Base-by-base conservation (phyloP, 306 rosid genomes). In the Castanospermum australe region DNA sequence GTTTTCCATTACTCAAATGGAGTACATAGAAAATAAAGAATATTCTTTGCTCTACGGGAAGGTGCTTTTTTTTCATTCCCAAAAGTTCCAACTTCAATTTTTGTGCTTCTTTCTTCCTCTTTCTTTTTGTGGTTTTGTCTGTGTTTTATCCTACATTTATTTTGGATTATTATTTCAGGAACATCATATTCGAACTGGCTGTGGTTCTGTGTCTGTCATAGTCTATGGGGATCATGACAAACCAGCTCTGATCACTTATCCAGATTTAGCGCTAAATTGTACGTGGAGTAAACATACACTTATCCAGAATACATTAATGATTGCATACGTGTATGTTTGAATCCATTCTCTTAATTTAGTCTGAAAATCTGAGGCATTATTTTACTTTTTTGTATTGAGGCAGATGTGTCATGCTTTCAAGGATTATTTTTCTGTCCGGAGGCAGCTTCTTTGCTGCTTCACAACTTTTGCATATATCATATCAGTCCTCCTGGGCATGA, bases 401-500 rank as follows among this genome's bases (percentile, higher is more conserved):
- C 93, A 94, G 98, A 92, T 77, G 71, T 90, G 88, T 94, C 96
- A 21, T 94, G 98, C 82, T 94, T 94, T 89, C 98, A 92, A 89
- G 98, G 98, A 82, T 83, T 94, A 73, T 90, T 94, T 87, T 94
- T 94, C 74, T 92, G 92, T 83, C 96, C 97, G 0, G 98, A 94
- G 87, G 98, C 93, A 0, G 94, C 96, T 85, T 94, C 98, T 52
- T 87, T 94, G 88, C 86, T 94, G 67, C 98, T 92, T 76, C 97
- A 94, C 87, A 94, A 94, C 92, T 94, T 94, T 75, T 94, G 98
- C 86, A 89, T 94, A 78, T 94, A 94, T 73, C 98, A 94, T 78
- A 90, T 94, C 73, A 92, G 96, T 82, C 97, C 98, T 44, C 98
- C 98, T 10, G 98, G 98, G 57, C 97, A 94, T 55, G 97, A 94